Evolutionary conservation across 257 asterid species (phyloP).

Genomic region (Ocimum tenuiflorum): DNA sequence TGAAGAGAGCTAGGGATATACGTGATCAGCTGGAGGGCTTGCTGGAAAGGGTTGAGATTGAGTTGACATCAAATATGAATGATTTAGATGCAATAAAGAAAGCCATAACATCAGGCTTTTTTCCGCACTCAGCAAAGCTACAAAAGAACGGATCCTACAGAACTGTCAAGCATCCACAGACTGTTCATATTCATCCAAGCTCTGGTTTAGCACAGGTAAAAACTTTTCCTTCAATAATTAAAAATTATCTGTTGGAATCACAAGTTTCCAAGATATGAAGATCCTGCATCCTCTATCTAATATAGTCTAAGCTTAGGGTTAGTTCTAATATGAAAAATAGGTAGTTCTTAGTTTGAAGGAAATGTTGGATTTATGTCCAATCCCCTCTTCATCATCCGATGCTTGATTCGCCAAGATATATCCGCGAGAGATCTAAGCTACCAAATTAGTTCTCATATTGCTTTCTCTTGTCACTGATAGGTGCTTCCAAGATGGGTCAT

Average conservation of each 20-base stretch:
- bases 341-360: too few relatives aligned
- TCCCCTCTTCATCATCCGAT: too few relatives aligned
- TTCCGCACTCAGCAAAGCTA: slow-evolving; percentile 72
- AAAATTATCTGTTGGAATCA: background rate
- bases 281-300: background rate
- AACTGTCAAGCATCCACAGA: slow-evolving; percentile 81
- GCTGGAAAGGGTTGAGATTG: slow-evolving; percentile 85
- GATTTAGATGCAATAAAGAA: slow-evolving; percentile 68
- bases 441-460: slow-evolving; percentile 1
- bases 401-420: too few relatives aligned
- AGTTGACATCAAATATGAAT: slow-evolving; percentile 45
- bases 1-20: slow-evolving; percentile 92
- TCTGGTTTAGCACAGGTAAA: slow-evolving; percentile 79
- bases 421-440: too few relatives aligned
- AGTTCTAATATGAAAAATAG: background rate
- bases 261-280: background rate
- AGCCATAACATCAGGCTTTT: slow-evolving; percentile 75
- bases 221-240: background rate
- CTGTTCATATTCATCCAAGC: slow-evolving; percentile 84
- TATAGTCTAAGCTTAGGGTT: background rate
- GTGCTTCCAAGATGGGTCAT: slow-evolving; percentile 88
- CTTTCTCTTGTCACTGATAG: slow-evolving; percentile 21
- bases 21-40: slow-evolving; percentile 90
- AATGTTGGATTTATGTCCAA: too few relatives aligned
- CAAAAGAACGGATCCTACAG: slow-evolving; percentile 82